Percentiles rank a stretch among this genome's conserved stretches.
These are phyloP conservation scores for Pseudocercospora cruenta DNA, from an alignment of 2,329 filamentous ascomycete genomes.

Conservation along the genomic window DNA sequence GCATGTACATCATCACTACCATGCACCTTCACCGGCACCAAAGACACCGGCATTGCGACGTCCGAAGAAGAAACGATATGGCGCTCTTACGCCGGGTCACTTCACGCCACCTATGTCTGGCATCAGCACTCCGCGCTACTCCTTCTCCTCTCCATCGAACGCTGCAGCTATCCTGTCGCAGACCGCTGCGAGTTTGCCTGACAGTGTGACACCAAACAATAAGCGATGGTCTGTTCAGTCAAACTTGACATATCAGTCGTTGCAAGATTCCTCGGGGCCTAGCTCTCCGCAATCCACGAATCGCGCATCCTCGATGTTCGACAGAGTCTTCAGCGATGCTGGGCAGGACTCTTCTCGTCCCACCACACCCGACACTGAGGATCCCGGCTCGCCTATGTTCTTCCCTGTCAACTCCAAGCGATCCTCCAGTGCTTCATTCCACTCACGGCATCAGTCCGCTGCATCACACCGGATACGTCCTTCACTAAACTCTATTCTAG, in stretches of 20 bases:
- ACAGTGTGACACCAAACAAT: conserved; percentile 43
- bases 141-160: conserved; percentile 52
- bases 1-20: conserved; percentile 94
- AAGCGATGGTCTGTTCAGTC: conserved; percentile 69
- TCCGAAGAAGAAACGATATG: conserved; percentile 71
- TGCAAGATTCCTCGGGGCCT: conserved; percentile 72
- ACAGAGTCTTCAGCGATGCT: conserved; percentile 65
- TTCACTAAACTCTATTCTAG: conserved; percentile 37
- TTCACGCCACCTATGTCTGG: conserved; percentile 47
- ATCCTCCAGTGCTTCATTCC: conserved; percentile 51
- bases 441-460: conserved; percentile 25
- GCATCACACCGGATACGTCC: conserved; percentile 26
- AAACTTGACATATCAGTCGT: conserved; percentile 62
- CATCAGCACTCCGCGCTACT: conserved; percentile 42
- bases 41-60: conserved; percentile 47
- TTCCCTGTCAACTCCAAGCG: conserved; percentile 63
- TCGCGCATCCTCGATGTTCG: conserved; percentile 76
- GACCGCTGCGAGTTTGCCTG: conserved; percentile 62
- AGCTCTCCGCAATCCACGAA: conserved; percentile 77
- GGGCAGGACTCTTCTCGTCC: conserved; percentile 70
- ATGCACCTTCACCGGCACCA: conserved; percentile 55
- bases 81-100: conserved; percentile 59
- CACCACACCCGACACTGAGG: conserved; percentile 77
- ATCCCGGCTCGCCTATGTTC: conserved; percentile 62
- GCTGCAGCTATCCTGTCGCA: conserved; percentile 66